phyloP scores from a whole-genome alignment of 1,284 basidiomycete genomes.

The Malassezia dermatis region DNA sequence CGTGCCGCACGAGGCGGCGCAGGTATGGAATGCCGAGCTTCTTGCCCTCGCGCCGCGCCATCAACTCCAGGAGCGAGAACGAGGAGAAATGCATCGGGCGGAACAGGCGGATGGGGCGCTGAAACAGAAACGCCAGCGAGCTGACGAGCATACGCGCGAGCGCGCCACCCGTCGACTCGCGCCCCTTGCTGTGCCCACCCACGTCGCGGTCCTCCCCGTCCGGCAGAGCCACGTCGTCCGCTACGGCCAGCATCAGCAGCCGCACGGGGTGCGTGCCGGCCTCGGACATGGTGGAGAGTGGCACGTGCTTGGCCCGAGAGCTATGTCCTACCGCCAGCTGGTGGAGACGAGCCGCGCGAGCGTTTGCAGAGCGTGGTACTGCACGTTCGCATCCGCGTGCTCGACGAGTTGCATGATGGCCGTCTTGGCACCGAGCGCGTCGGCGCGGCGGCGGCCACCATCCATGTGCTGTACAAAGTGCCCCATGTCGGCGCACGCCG shows the following conservation, averaged over 20 bases:
- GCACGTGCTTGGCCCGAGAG: background rate
- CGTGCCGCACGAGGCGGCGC: slow-evolving; percentile 38
- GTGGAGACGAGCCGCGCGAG: slow-evolving; percentile 34
- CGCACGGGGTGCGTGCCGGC: background rate
- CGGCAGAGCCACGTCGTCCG: background rate
- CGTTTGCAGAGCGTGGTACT: slow-evolving; percentile 66
- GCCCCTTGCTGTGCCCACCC: background rate
- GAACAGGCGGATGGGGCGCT: slow-evolving; percentile 48
- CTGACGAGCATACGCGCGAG: slow-evolving; percentile 41
- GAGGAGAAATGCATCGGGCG: slow-evolving; percentile 48
- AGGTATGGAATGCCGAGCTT: slow-evolving; percentile 43
- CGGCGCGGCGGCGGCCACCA: slow-evolving; percentile 53
- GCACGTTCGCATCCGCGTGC: slow-evolving; percentile 73
- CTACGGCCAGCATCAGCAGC: background rate
- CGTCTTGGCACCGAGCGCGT: slow-evolving; percentile 74
- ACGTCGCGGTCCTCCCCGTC: background rate
- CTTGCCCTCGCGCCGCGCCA: slow-evolving; percentile 47
- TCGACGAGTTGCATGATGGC: slow-evolving; percentile 90
- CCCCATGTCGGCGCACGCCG: slow-evolving; percentile 40
- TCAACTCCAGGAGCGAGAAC: slow-evolving; percentile 47
- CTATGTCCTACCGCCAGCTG: slow-evolving; percentile 29
- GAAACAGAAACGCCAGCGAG: slow-evolving; percentile 49
- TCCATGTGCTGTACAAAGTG: slow-evolving; percentile 40
- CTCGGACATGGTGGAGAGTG: background rate
- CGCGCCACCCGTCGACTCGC: slow-evolving; percentile 36